A percentile compares a stretch with the other conserved stretches of the same genome.
Evolutionary conservation across 2,329 filamentous ascomycete species (phyloP).

Genomic region (Pezicula radicicola): DNA sequence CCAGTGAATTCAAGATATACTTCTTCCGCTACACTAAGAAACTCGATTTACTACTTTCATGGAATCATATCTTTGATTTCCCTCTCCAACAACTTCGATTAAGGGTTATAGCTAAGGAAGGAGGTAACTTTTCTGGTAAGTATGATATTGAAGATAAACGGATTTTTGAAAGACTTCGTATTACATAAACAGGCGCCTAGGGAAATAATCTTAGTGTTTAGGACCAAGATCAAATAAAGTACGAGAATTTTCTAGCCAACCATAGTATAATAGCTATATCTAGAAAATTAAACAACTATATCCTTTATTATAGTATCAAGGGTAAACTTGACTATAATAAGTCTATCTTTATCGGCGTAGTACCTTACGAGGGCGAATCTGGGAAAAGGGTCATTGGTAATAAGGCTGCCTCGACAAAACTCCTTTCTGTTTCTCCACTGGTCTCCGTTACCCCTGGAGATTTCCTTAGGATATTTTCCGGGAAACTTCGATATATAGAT

Average conservation of each 20-base stretch:
- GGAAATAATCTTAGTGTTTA: slow-evolving; percentile 2
- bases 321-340: neutral
- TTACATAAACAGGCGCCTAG: neutral
- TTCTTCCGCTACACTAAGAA: no score
- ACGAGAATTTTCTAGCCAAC: slow-evolving; percentile 2
- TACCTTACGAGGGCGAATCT: slow-evolving; percentile 2
- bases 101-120: slow-evolving; percentile 5
- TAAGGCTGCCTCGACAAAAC: neutral
- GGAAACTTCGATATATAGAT: slow-evolving; percentile 8
- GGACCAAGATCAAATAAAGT: neutral
- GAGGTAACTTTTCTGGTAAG: slow-evolving; percentile 2
- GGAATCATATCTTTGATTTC: no score
- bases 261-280: slow-evolving; percentile 2
- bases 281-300: slow-evolving; percentile 4
- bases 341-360: no score
- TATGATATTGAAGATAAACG: slow-evolving; percentile 6
- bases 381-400: neutral
- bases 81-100: no score
- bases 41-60: no score
- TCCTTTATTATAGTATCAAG: slow-evolving; percentile 6
- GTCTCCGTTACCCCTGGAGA: slow-evolving; percentile 8
- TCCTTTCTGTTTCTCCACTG: slow-evolving; percentile 1
- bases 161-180: slow-evolving; percentile 8
- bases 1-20: no score
- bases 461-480: slow-evolving; percentile 11